phyloP scores from a whole-genome alignment of 1,284 basidiomycete species.

The Cryptococcus depauperatus region DNA sequence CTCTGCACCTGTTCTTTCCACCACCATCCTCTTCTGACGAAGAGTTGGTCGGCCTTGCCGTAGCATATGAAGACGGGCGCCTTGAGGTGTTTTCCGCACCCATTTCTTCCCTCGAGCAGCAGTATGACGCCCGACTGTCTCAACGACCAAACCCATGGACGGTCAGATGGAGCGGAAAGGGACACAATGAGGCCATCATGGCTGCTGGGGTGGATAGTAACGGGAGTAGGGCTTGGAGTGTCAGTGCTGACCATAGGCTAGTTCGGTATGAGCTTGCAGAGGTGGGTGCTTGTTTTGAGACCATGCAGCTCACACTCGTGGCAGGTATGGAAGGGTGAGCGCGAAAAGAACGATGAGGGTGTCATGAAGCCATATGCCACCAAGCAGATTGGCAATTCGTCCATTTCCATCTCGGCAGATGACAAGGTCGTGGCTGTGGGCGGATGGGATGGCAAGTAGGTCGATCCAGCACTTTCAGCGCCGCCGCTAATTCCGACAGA shows the following conservation, averaged over 20 bases:
- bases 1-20: conserved; percentile 55
- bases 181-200: conserved; percentile 81
- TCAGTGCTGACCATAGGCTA: conserved; percentile 74
- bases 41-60: conserved; percentile 51
- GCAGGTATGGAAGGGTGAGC: conserved; percentile 5
- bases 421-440: conserved; percentile 70
- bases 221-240: conserved; percentile 58
- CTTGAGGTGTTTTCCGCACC: conserved; percentile 57
- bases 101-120: neutral
- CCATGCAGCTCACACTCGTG: neutral
- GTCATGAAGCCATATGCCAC: conserved; percentile 44
- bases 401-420: conserved; percentile 63
- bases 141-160: conserved; percentile 50
- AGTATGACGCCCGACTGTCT: conserved; percentile 19
- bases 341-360: conserved; percentile 1
- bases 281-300: conserved; percentile 7
- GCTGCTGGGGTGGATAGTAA: conserved; percentile 63
- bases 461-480: neutral
- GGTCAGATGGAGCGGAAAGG: conserved; percentile 57
- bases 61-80: conserved; percentile 72
- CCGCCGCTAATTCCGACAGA: conserved; percentile 44
- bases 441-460: conserved; percentile 82
- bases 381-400: conserved; percentile 70
- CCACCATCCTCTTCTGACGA: conserved; percentile 12
- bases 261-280: conserved; percentile 51